Base-by-base conservation (phyloP, 306 rosid species). In the Vigna nakashimae region DNA sequence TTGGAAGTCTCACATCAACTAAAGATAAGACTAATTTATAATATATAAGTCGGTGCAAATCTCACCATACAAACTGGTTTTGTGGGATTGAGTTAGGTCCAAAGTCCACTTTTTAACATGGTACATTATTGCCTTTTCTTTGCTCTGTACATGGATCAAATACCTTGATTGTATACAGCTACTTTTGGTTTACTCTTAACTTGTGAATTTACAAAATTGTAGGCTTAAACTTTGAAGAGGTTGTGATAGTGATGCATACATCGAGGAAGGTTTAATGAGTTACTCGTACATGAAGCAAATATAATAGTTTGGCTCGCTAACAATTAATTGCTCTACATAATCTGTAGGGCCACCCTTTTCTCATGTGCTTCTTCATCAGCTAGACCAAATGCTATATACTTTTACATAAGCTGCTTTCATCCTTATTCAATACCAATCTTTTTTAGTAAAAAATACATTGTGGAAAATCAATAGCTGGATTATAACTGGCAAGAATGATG, bases 221-320 rank as follows among this genome's bases (percentile, higher is more conserved):
- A 62, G 65, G 72, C 24, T 69, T 71, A 52, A 16, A 32, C 43
- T 51, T 76, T 63, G 48, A 60, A 42, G 46, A 42, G 43, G 11
- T 75, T 69, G 49, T 38, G 57, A 70, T 48, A 30, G 70, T 56
- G 60, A 69, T 69, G 77, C 48, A 62, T 55, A 52, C 49, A 52
- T n/a, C 22, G 63, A 13, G 68, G 46, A 45, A 59, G 69, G 74
- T 77, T 59, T 65, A 56, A 77, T n/a, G 13, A 24, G 36, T 58
- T 28, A 17, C 51, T 68, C 22, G 12, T 50, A 20, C 30, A 67
- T 74, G 65, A 26, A 49, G 79, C 49, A 50, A 62, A 75, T 15
- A 60, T 42, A 30, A 36, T 46, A 75, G 36, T 62, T 62, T 62
- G n/a, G 14, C 18, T 43, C 50, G 13, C 53, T 22, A 18, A 22